Evolutionary conservation across 768 basidiomycete species (phyloP), one percentile per base, ranked within the genome.

Genomic region (Tephrocybe sp.): DNA sequence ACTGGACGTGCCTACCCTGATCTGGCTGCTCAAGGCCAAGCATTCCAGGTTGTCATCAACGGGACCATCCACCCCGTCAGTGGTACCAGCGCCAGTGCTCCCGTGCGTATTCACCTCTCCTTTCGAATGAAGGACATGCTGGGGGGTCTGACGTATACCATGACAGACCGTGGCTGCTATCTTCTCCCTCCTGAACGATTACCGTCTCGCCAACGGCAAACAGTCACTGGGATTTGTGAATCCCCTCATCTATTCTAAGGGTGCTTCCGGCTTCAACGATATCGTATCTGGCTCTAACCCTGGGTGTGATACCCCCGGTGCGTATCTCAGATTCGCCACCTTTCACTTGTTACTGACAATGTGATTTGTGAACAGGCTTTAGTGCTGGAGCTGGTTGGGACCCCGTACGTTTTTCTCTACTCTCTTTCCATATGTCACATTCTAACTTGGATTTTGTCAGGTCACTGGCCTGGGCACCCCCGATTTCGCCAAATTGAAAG

Each of bases 381-480:
- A 68, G 71, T 39, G 76, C 78, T 28, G 60, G 61, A 0, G 49
- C 56, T 28, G 79, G 78, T 6, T 80, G 78, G 78, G 78, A 83
- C 64, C 80, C 80, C 32, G 78, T 78, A 62, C 65, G 74, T 62
- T 20, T 11, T 45, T 40, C 40, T 45, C 34, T 24, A 5, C 34
- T 8, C 14, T 23, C 1, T 44, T 9, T 30, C 18, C 32, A 12
- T 18, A 11, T 17, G 17, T 24, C 12, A 36, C 15, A 10, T 14
- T 36, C 6, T 52, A 18, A 37, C 14, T 45, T 12, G 18, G 9
- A 24, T 17, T 34, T 15, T 6, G 25, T 18, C 52, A 79, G 78
- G 75, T 84, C 49, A 85, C 83, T 32, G 83, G 83, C 15, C 67
- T 83, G 18, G 83, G 84, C 4, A 84, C 82, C 1, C 83, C 83